A percentile compares a stretch with the other conserved stretches of the same genome.
These are phyloP conservation scores for Tolypocladium inflatum DNA, from an alignment of 2,329 filamentous ascomycete genomes.

Conservation along the genomic window DNA sequence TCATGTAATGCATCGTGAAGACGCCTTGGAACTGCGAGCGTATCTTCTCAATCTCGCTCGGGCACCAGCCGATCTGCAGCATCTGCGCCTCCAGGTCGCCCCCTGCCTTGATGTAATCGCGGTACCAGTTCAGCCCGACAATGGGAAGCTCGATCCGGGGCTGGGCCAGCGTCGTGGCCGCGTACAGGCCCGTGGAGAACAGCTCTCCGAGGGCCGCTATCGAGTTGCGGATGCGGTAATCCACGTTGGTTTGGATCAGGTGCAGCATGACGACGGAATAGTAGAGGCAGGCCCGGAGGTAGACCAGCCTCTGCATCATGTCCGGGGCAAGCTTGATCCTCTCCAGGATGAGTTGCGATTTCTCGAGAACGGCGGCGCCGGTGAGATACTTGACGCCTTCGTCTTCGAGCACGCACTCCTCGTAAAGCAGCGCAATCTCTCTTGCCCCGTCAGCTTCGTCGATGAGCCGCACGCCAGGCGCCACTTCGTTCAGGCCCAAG, in stretches of 20 bases:
- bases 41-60: conserved; percentile 19
- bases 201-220: conserved; percentile 18
- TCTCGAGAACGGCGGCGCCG: conserved; percentile 1
- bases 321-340: conserved; percentile 5
- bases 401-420: conserved; percentile 2
- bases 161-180: background rate
- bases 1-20: conserved; percentile 13
- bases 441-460: conserved; percentile 1
- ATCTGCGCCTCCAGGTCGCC: conserved; percentile 14
- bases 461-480: conserved; percentile 6
- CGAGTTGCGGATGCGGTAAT: conserved; percentile 14
- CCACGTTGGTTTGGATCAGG: conserved; percentile 9
- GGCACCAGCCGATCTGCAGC: conserved; percentile 20
- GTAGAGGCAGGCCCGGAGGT: conserved; percentile 11
- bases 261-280: conserved; percentile 8
- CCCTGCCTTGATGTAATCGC: conserved; percentile 7
- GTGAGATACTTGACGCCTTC: conserved; percentile 1
- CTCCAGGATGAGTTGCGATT: conserved; percentile 2
- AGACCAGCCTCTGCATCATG: conserved; percentile 5
- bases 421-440: conserved; percentile 8
- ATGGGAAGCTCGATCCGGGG: conserved; percentile 6
- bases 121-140: conserved; percentile 9
- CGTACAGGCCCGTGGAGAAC: conserved; percentile 7
- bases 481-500: conserved; percentile 14
- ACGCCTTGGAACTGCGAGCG: conserved; percentile 11